A percentile compares a stretch with the other conserved stretches of the same genome.
Conservation (phyloP, 2,329 filamentous ascomycete species). For the Uncinocarpus reesii region DNA sequence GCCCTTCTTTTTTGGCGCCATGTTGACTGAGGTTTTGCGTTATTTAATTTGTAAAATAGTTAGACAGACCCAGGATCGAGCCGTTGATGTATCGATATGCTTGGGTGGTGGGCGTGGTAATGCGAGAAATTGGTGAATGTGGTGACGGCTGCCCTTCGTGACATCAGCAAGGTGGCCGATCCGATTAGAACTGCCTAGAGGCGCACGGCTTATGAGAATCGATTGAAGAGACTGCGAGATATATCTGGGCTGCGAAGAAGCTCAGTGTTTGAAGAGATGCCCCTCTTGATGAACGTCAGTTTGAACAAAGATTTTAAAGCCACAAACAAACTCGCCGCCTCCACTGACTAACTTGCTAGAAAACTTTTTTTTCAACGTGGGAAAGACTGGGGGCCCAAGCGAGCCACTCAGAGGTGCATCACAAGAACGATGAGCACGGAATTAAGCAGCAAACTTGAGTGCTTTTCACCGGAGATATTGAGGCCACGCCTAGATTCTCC, state of each 20-base stretch:
- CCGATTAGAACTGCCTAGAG: neutral
- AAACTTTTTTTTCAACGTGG: constrained; percentile 2
- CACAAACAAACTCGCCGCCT: neutral
- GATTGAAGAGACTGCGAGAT: no score
- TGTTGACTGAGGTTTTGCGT: constrained; percentile 30
- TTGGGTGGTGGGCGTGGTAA: constrained; percentile 2
- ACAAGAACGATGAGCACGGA: no score
- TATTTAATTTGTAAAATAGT: neutral
- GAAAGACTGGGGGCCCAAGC: neutral
- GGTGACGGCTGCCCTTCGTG: constrained; percentile 2
- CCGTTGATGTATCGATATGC: constrained; percentile 7
- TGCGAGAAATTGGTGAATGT: constrained; percentile 1
- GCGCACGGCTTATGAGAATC: no score
- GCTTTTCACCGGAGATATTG: no score
- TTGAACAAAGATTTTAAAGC: neutral
- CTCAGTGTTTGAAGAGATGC: neutral
- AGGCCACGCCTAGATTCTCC: no score
- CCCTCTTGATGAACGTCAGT: constrained; percentile 5
- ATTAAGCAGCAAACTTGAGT: no score
- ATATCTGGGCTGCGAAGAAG: no score
- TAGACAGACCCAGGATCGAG: constrained; percentile 7
- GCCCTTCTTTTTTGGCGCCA: constrained; percentile 94
- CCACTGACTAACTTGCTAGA: no score
- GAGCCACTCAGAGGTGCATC: neutral
- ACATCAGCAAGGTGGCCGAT: constrained; percentile 11